Evolutionary conservation across 2,329 filamentous ascomycete species (phyloP), one percentile per base, ranked within the genome.

Genomic region (Stachybotrys chlorohalonatus): DNA sequence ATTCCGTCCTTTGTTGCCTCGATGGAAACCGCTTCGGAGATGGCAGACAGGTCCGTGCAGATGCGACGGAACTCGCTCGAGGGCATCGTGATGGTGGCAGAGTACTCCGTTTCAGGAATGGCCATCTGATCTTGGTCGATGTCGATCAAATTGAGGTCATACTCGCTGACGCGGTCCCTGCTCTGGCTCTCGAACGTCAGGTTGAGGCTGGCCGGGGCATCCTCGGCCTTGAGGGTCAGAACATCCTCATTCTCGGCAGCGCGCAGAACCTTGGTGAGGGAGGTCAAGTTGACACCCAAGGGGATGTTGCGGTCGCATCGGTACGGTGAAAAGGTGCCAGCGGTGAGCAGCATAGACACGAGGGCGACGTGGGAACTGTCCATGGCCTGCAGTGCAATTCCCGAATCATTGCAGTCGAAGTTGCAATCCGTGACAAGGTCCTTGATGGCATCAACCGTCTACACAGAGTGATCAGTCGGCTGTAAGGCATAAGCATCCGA

Each of bases 401-500:
- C 94, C 54, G 90, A 93, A 81, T 99, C 95, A 87, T 97, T 99
- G 87, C 95, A 99, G 82, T 99, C 94, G 78, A 99, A 99, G 78
- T 99, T 99, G 86, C 94, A 99, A 78, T 99, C 94, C 75, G 97
- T 94, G 53, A 99, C 94, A 52, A 99, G 85, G 68, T 99, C 94
- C 77, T 96, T 97, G 85, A 99, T 96, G 65, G 95, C 90, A 72
- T 99, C 95, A 67, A 99, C 92, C 60, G 97, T 90, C 91, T 96
- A 63, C 51, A 17, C 30, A 45, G 17, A 31, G 49, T 15, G 36
- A 42, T 42, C 36, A 42, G 36, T 13, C 2, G 36, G 9, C 6
- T 42, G 36, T 42, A 9, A 13, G 13, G 36, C 9, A 42, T 42
- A 42, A 9, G 36, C 13, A 42, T 13, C 36, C 9, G 6, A 11